Conservation (phyloP, 768 basidiomycete genomes). For the Rhodotorula toruloides region DNA sequence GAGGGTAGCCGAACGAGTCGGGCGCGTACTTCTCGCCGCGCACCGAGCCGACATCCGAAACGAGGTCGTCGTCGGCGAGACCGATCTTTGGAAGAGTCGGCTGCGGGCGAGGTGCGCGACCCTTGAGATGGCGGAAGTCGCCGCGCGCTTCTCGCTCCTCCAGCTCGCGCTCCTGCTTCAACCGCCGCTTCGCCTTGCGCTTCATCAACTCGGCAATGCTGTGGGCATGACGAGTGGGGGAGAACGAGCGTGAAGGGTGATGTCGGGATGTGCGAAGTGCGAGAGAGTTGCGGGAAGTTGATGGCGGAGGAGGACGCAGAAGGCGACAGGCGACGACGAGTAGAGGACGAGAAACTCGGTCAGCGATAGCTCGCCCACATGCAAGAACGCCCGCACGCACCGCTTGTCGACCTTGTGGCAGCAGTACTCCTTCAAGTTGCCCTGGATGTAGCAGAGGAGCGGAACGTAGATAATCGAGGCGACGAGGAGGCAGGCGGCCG, state of each 20-base stretch:
- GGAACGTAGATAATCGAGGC: conserved; percentile 88
- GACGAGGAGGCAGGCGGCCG: conserved; percentile 69
- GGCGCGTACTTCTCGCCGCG: conserved; percentile 13
- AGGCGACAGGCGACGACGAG: not conserved
- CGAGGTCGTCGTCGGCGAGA: conserved; percentile 59
- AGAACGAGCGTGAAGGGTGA: not conserved
- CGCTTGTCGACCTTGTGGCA: conserved; percentile 99
- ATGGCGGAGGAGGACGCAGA: not conserved
- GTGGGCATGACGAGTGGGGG: conserved; percentile 42
- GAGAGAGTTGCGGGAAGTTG: too few relatives aligned
- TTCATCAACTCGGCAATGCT: conserved; percentile 91
- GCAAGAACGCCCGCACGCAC: conserved; percentile 25
- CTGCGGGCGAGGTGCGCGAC: conserved; percentile 72
- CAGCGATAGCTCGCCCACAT: conserved; percentile 14
- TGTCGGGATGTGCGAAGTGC: too few relatives aligned
- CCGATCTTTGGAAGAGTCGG: conserved; percentile 93
- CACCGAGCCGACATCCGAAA: conserved; percentile 21
- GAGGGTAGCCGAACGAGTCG: not conserved
- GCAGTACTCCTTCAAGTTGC: conserved; percentile 98
- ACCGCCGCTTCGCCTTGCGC: conserved; percentile 77
- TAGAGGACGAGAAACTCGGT: not conserved
- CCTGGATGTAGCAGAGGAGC: conserved; percentile 89
- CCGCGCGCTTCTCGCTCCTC: conserved; percentile 88
- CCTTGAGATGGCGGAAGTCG: conserved; percentile 84
- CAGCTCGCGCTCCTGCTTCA: conserved; percentile 69